A percentile compares a stretch with the other conserved stretches of the same genome.
These are phyloP conservation scores for Capsicum chinense DNA, from an alignment of 257 asterid species.

Conservation along the genomic window DNA sequence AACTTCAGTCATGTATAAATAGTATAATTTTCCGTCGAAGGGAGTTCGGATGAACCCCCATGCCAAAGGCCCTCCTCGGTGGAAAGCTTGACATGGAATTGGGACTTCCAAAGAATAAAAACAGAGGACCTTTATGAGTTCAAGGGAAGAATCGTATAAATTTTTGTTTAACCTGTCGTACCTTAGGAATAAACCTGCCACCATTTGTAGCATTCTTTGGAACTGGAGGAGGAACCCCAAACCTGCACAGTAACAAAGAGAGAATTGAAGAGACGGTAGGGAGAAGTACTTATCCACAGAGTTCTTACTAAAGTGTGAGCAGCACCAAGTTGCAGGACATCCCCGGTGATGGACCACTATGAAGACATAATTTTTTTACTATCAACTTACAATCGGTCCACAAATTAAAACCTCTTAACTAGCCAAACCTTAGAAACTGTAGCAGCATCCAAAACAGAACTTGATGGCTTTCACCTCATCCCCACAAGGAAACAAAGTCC, in stretches of 20 bases:
- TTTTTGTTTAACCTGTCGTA: constrained; percentile 28
- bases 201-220: constrained; percentile 55
- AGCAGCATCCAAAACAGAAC: constrained; percentile 6
- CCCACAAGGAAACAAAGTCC: background rate
- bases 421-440: constrained; percentile 30
- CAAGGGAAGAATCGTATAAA: background rate
- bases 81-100: background rate
- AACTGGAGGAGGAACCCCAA: constrained; percentile 40
- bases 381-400: background rate
- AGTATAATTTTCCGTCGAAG: too few species aligned
- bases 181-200: constrained; percentile 63
- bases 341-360: background rate
- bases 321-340: background rate
- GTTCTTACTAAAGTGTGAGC: background rate
- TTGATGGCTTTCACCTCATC: constrained; percentile 22
- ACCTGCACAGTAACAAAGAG: constrained; percentile 58
- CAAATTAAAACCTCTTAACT: constrained; percentile 21
- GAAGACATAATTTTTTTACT: background rate
- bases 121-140: background rate
- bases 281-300: constrained; percentile 26
- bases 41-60: too few species aligned
- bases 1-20: too few species aligned
- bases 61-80: too few species aligned
- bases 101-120: background rate
- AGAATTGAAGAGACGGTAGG: constrained; percentile 36